A percentile compares a stretch with the other conserved stretches of the same genome.
Conservation (phyloP, 352 stramenopile species). For the Globisporangium spiculum region DNA sequence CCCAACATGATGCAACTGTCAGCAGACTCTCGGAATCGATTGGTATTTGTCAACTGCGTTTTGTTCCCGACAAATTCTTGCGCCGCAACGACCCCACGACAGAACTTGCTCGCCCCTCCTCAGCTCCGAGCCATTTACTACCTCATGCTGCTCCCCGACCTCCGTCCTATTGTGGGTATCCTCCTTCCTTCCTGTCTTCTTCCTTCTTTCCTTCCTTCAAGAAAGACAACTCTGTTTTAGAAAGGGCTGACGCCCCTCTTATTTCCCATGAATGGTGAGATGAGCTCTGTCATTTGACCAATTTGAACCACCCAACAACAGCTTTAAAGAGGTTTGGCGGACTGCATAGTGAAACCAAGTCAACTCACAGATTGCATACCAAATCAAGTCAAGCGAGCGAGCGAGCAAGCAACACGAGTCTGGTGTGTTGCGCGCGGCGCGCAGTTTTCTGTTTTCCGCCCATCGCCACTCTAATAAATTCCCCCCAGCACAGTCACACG, state of each 20-base stretch:
- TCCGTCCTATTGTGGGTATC: slow-evolving; percentile 12
- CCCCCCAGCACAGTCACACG: neutral
- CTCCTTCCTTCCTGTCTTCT: neutral
- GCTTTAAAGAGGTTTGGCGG: too few relatives aligned
- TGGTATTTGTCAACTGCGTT: neutral
- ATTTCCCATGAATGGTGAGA: too few relatives aligned
- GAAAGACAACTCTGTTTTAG: neutral
- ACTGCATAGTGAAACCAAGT: neutral
- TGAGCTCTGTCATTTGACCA: too few relatives aligned
- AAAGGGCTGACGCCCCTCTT: too few relatives aligned
- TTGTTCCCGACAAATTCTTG: slow-evolving; percentile 15
- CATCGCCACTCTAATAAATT: slow-evolving; percentile 13
- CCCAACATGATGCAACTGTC: neutral
- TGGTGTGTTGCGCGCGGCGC: slow-evolving; percentile 1
- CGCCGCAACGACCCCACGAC: slow-evolving; percentile 4
- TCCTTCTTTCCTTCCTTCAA: slow-evolving; percentile 5
- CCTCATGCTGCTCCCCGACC: neutral
- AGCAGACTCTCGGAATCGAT: neutral
- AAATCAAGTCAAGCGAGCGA: neutral
- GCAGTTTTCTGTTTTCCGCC: slow-evolving; percentile 8
- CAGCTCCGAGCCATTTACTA: neutral
- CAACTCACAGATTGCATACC: neutral
- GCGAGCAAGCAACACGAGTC: neutral
- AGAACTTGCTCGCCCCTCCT: neutral
- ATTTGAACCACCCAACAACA: too few relatives aligned